phyloP scores from a whole-genome alignment of 2,329 filamentous ascomycete species.

The Fusarium nematophilum region DNA sequence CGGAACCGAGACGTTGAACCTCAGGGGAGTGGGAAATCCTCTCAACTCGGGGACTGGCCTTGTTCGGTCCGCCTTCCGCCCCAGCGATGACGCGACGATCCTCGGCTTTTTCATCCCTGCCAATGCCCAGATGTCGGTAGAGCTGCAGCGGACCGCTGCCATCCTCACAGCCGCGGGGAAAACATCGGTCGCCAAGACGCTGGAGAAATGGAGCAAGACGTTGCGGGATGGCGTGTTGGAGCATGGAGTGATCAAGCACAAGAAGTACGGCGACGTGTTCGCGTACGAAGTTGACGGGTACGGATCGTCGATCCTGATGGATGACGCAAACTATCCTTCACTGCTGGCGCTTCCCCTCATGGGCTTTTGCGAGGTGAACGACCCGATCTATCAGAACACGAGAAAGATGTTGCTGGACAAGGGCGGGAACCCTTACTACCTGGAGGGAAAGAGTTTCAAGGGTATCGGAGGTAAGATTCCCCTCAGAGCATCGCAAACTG shows the following conservation, averaged over 20 bases:
- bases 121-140: constrained; percentile 95
- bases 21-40: constrained; percentile 90
- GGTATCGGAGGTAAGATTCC: constrained; percentile 82
- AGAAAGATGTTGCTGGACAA: constrained; percentile 80
- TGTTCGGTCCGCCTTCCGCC: constrained; percentile 90
- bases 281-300: constrained; percentile 92
- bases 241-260: constrained; percentile 82
- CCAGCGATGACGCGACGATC: constrained; percentile 94
- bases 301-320: constrained; percentile 85
- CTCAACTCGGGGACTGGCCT: constrained; percentile 86
- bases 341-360: constrained; percentile 82
- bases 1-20: constrained; percentile 89
- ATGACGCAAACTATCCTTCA: constrained; percentile 89
- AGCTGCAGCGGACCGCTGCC: constrained; percentile 79
- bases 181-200: constrained; percentile 60
- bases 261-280: constrained; percentile 81
- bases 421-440: constrained; percentile 87
- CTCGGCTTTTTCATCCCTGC: constrained; percentile 94
- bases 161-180: constrained; percentile 74
- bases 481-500: neutral
- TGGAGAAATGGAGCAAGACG: constrained; percentile 68
- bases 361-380: constrained; percentile 74
- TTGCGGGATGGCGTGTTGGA: constrained; percentile 85
- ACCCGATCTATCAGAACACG: constrained; percentile 87
- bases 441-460: constrained; percentile 79